Evolutionary conservation across 371 early-diverging fungal species (phyloP).

Genomic region (Mortierella sp.): DNA sequence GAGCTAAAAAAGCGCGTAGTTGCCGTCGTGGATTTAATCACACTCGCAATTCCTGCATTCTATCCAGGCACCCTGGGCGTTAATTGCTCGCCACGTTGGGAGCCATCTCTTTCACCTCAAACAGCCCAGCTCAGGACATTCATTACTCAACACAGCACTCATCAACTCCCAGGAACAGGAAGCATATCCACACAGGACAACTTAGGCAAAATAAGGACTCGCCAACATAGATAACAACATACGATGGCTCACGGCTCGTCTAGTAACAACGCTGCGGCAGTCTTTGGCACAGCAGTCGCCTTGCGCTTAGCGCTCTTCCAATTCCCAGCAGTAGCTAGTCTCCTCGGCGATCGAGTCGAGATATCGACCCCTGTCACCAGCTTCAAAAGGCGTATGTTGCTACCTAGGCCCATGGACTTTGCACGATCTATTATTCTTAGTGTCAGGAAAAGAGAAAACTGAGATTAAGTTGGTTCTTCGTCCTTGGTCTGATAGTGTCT

Average conservation of each 20-base stretch:
- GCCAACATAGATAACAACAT: not conserved
- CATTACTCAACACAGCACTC: not conserved
- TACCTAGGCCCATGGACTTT: not conserved
- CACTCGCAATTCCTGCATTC: not conserved
- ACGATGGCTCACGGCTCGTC: slow-evolving; percentile 2
- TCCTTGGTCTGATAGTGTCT: slow-evolving; percentile 67
- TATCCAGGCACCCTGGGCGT: not conserved
- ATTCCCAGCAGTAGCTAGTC: slow-evolving; percentile 61
- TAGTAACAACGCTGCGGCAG: slow-evolving; percentile 8
- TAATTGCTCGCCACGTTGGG: not conserved
- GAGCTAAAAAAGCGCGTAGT: not conserved
- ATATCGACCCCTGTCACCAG: slow-evolving; percentile 89
- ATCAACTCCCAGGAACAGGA: not conserved
- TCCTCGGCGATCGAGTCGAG: slow-evolving; percentile 75
- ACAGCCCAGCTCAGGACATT: not conserved
- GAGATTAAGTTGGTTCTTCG: not conserved
- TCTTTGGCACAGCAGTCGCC: slow-evolving; percentile 49
- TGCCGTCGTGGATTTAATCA: slow-evolving; percentile 6
- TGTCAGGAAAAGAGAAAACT: not conserved
- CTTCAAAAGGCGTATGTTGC: slow-evolving; percentile 80
- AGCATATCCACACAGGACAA: not conserved
- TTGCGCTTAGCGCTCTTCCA: slow-evolving; percentile 65
- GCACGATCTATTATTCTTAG: not conserved
- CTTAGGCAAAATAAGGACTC: not conserved
- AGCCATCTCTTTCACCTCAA: not conserved